Conservation (phyloP, 306 rosid genomes). For the Cucurbita ficifolia region DNA sequence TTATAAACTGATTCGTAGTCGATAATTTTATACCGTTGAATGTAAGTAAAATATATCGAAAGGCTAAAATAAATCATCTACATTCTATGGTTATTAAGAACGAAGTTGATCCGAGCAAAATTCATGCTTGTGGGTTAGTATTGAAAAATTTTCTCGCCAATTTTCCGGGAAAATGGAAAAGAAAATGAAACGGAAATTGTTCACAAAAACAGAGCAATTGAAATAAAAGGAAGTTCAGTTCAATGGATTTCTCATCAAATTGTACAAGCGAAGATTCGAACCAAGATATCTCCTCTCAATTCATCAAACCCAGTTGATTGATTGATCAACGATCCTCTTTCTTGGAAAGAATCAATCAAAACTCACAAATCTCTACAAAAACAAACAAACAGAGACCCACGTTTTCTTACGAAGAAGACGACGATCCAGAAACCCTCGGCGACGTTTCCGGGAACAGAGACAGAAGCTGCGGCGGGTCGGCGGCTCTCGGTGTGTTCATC, state of each 20-base stretch:
- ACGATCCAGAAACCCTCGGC: constrained; percentile 54
- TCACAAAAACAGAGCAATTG: background rate
- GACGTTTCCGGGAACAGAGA: constrained; percentile 70
- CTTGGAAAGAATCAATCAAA: background rate
- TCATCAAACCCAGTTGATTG: background rate
- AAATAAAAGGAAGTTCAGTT: background rate
- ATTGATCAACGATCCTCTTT: background rate
- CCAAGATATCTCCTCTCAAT: background rate
- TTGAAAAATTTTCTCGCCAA: background rate
- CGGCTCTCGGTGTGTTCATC: constrained; percentile 43
- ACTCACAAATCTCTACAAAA: background rate
- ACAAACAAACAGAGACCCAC: background rate
- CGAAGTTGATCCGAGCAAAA: no score
- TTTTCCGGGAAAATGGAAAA: background rate
- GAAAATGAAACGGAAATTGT: background rate
- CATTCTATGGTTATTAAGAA: no score
- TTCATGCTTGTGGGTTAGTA: no score
- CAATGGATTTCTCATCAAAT: background rate
- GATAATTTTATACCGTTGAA: no score
- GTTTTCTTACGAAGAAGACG: background rate
- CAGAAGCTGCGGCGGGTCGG: constrained; percentile 69
- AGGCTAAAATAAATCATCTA: no score
- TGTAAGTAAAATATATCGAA: no score
- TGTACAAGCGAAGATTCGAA: background rate
- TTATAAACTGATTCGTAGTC: no score